These are phyloP conservation scores for Cutaneotrichosporon arboriforme DNA, from an alignment of 1,284 basidiomycete species.

Conservation along the genomic window DNA sequence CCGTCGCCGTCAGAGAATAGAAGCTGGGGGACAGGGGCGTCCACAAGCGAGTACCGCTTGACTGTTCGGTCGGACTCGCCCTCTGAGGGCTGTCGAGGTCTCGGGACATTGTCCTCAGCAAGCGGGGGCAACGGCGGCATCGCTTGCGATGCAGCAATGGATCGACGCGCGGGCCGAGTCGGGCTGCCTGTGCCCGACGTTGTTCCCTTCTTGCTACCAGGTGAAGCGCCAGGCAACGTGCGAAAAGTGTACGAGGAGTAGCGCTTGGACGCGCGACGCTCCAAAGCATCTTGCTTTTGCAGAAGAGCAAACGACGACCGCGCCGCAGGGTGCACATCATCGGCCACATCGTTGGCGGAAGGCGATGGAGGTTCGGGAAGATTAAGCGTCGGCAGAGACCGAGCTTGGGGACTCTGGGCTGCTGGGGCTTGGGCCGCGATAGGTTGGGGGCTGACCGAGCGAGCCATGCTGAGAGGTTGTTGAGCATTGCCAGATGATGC, in stretches of 20 bases:
- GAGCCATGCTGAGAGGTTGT: background rate
- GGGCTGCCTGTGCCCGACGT: conserved; percentile 27
- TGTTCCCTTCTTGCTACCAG: conserved; percentile 29
- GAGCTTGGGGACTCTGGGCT: too few species aligned
- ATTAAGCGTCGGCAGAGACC: background rate
- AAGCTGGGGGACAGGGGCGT: background rate
- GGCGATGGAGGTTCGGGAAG: background rate
- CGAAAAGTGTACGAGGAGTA: conserved; percentile 95
- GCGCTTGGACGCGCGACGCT: conserved; percentile 88
- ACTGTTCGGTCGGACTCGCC: background rate
- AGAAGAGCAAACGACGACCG: conserved; percentile 50
- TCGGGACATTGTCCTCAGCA: background rate
- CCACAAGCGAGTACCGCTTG: too few species aligned
- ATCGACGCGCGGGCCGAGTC: conserved; percentile 37
- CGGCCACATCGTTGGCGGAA: background rate
- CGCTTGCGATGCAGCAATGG: conserved; percentile 10
- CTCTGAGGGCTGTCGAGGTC: background rate
- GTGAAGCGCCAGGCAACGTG: conserved; percentile 66
- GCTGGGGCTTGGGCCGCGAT: too few species aligned
- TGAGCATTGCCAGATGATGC: background rate
- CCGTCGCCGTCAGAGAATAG: background rate
- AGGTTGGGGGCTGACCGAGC: conserved; percentile 45
- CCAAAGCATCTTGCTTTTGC: conserved; percentile 77
- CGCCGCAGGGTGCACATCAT: conserved; percentile 2
- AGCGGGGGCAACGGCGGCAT: conserved; percentile 36